Percentiles rank a stretch among this genome's conserved stretches.
Conservation (phyloP, 1,284 basidiomycete genomes). For the Paramarasmius palmivorus region DNA sequence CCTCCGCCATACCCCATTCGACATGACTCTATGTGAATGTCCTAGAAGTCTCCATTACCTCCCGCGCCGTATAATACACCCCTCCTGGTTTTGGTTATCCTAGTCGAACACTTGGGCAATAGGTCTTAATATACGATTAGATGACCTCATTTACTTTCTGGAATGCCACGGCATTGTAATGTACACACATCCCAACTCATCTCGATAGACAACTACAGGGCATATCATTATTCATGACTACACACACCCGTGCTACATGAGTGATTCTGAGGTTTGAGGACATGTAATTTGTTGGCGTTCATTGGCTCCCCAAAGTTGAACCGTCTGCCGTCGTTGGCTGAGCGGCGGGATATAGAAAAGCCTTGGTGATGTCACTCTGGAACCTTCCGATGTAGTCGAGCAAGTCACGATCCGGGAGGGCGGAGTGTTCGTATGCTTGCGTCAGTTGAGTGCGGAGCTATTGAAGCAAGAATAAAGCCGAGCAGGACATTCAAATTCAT, state of each 20-base stretch:
- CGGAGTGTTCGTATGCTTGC: slow-evolving; percentile 68
- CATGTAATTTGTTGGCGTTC: too few relatives aligned
- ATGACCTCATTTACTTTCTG: not conserved
- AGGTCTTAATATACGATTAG: not conserved
- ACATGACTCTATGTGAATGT: not conserved
- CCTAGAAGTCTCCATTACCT: not conserved
- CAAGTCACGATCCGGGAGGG: slow-evolving; percentile 68
- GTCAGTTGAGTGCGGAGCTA: slow-evolving; percentile 71
- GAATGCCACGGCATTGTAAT: too few relatives aligned
- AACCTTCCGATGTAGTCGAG: slow-evolving; percentile 62
- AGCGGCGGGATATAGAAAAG: slow-evolving; percentile 34
- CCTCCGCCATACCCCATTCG: not conserved
- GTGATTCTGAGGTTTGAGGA: too few relatives aligned
- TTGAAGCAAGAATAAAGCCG: not conserved
- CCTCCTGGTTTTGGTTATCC: not conserved
- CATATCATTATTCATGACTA: not conserved
- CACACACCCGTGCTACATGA: too few relatives aligned
- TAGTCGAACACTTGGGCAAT: not conserved
- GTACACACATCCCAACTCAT: too few relatives aligned
- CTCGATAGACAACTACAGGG: too few relatives aligned
- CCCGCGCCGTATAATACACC: not conserved
- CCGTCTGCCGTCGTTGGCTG: too few relatives aligned
- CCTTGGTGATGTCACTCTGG: slow-evolving; percentile 65
- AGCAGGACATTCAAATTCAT: slow-evolving; percentile 11
- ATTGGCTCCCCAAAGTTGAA: too few relatives aligned